These are phyloP conservation scores for Diaporthe australafricana DNA, from an alignment of 2,329 filamentous ascomycete genomes.

Conservation along the genomic window DNA sequence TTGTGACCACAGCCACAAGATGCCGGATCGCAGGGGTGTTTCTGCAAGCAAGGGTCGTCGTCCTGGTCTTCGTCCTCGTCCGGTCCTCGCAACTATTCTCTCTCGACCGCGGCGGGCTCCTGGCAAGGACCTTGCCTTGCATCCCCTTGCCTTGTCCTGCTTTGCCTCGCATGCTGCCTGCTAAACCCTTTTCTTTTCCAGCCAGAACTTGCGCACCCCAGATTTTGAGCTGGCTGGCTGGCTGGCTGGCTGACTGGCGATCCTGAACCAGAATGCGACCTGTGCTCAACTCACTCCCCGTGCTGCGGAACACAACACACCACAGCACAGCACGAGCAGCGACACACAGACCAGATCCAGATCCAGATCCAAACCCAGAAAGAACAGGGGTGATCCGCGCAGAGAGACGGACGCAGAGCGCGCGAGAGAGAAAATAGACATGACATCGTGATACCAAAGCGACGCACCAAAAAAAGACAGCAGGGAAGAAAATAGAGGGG, in stretches of 20 bases:
- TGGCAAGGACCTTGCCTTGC: slow-evolving; percentile 21
- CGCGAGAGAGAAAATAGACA: not conserved
- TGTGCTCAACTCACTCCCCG: not conserved
- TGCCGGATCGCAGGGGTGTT: not conserved
- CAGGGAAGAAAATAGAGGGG: slow-evolving; percentile 1
- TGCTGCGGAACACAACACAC: slow-evolving; percentile 17
- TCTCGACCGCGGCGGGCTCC: slow-evolving; percentile 14
- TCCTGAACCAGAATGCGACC: slow-evolving; percentile 23
- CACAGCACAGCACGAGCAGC: slow-evolving; percentile 3
- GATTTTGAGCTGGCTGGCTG: not conserved
- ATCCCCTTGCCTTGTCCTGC: not conserved
- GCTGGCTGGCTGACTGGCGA: not conserved
- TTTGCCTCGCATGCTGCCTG: not conserved
- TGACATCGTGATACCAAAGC: not conserved
- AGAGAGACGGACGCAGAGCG: not conserved
- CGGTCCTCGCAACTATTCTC: not conserved
- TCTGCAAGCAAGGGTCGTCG: not conserved
- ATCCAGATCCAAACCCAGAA: not conserved
- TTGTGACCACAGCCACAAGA: slow-evolving; percentile 1
- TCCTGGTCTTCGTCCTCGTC: too few relatives aligned
- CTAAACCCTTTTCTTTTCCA: not conserved
- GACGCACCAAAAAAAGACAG: not conserved
- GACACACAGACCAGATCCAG: slow-evolving; percentile 23
- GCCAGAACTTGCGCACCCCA: not conserved
- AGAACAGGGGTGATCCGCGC: slow-evolving; percentile 3